phyloP scores from a whole-genome alignment of 2,329 filamentous ascomycete species.

The Diaporthe helianthi region DNA sequence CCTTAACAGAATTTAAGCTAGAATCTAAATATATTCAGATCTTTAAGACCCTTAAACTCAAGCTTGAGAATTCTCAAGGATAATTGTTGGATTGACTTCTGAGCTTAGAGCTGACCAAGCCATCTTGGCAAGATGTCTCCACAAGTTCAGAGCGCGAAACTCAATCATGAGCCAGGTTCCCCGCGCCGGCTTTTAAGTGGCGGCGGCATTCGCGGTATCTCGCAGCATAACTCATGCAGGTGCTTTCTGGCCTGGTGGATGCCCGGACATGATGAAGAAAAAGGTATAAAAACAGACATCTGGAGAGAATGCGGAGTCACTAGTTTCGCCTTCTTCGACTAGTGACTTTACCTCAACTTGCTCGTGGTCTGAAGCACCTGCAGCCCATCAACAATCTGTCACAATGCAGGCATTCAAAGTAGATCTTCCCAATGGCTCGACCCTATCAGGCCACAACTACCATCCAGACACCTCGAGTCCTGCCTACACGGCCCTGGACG shows the following conservation, averaged over 20 bases:
- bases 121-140: not conserved
- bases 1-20: too few relatives aligned
- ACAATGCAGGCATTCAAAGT: constrained; percentile 32
- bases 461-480: not conserved
- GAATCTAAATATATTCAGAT: too few relatives aligned
- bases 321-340: not conserved
- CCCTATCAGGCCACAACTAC: constrained; percentile 26
- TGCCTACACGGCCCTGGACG: not conserved
- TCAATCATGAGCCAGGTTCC: not conserved
- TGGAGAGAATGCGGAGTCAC: not conserved
- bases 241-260: not conserved
- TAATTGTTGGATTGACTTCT: too few relatives aligned
- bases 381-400: not conserved
- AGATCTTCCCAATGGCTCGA: constrained; percentile 16
- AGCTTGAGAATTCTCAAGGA: too few relatives aligned
- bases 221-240: not conserved
- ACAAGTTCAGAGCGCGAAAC: not conserved
- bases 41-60: too few relatives aligned
- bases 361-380: not conserved
- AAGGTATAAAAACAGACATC: not conserved
- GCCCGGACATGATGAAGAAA: too few relatives aligned
- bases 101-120: too few relatives aligned
- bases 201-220: not conserved
- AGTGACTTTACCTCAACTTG: not conserved
- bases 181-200: not conserved